Conservation (phyloP, 2,329 filamentous ascomycete genomes). For the Aspergillus sp. region DNA sequence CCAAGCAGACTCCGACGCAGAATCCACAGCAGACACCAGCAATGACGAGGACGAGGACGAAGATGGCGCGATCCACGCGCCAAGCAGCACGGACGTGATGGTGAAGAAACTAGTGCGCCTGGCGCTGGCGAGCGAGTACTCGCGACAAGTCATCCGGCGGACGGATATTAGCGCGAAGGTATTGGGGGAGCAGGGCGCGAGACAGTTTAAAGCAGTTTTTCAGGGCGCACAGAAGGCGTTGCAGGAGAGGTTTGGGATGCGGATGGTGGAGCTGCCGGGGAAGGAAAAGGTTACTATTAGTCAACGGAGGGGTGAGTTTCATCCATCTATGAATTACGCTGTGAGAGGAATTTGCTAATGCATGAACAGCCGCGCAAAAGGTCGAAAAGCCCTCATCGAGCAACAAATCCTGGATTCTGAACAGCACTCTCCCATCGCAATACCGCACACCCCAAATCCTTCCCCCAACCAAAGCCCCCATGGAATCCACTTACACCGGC, state of each 20-base stretch:
- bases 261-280: slow-evolving; percentile 73
- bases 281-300: slow-evolving; percentile 74
- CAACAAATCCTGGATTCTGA: slow-evolving; percentile 70
- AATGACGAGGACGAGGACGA: slow-evolving; percentile 11
- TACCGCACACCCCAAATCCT: slow-evolving; percentile 65
- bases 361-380: slow-evolving; percentile 43
- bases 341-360: too few relatives aligned
- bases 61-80: slow-evolving; percentile 15
- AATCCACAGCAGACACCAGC: slow-evolving; percentile 3
- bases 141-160: slow-evolving; percentile 51
- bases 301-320: slow-evolving; percentile 62
- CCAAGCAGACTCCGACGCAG: slow-evolving; percentile 5
- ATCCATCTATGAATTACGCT: not conserved
- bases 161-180: slow-evolving; percentile 58
- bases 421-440: slow-evolving; percentile 60
- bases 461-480: slow-evolving; percentile 59
- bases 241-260: slow-evolving; percentile 76
- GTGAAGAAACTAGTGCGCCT: slow-evolving; percentile 58
- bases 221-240: slow-evolving; percentile 67
- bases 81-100: slow-evolving; percentile 34
- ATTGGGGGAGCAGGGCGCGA: slow-evolving; percentile 59
- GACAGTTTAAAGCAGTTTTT: slow-evolving; percentile 72
- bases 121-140: slow-evolving; percentile 55
- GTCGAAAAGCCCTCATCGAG: slow-evolving; percentile 37
- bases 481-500: slow-evolving; percentile 73